A percentile compares a stretch with the other conserved stretches of the same genome.
These are phyloP conservation scores for Tolypocladium nubicola DNA, from an alignment of 2,329 filamentous ascomycete genomes.

Conservation along the genomic window DNA sequence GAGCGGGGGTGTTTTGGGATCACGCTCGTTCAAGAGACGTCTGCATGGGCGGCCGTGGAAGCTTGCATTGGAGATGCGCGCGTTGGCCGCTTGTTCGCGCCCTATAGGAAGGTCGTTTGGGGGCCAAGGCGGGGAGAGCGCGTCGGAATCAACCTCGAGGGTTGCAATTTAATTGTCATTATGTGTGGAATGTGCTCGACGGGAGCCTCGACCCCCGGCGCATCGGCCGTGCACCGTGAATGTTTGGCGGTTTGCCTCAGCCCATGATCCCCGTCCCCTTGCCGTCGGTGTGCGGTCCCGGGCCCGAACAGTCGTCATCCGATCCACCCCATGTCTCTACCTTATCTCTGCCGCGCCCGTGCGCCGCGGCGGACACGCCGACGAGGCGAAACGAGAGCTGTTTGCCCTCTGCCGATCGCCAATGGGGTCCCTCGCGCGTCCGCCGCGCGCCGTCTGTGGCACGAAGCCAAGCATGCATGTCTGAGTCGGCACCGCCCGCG, in stretches of 20 bases:
- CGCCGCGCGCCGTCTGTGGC: neutral
- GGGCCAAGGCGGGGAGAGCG: neutral
- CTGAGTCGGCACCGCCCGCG: neutral
- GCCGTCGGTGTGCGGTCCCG: neutral
- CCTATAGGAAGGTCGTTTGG: neutral
- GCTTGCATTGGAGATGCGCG: neutral
- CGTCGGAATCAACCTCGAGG: neutral
- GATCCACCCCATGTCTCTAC: neutral
- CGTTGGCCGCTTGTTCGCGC: neutral
- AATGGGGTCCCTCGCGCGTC: neutral
- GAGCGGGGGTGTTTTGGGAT: neutral
- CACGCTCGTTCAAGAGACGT: neutral
- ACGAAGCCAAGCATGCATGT: neutral
- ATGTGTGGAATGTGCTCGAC: neutral
- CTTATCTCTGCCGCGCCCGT: neutral
- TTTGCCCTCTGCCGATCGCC: neutral
- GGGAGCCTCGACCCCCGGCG: neutral
- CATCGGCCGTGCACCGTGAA: neutral
- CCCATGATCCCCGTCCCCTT: neutral
- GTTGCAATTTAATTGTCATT: neutral
- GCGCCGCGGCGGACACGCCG: neutral
- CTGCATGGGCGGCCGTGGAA: neutral
- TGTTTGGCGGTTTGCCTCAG: neutral
- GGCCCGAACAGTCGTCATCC: neutral
- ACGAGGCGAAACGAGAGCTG: neutral